Evolutionary conservation across 805 yeast species (phyloP).

Genomic region (Candida manassasensis): DNA sequence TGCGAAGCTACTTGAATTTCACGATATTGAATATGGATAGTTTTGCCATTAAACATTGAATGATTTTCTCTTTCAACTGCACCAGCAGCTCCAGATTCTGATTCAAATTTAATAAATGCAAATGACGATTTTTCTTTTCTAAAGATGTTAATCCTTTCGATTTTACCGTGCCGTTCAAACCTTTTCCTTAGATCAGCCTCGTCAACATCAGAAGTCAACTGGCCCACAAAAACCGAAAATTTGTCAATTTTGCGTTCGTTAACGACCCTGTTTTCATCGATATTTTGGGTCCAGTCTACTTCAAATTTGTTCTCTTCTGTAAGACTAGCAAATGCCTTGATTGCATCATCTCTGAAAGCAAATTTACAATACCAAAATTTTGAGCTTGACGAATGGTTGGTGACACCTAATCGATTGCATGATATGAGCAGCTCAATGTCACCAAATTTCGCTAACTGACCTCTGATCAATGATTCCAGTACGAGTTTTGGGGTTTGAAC

Average conservation of each 20-base stretch:
- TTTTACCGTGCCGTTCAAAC: slow-evolving; percentile 64
- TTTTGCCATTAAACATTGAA: slow-evolving; percentile 62
- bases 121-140: slow-evolving; percentile 49
- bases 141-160: slow-evolving; percentile 52
- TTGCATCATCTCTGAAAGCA: slow-evolving; percentile 82
- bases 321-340: slow-evolving; percentile 71
- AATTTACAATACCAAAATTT: slow-evolving; percentile 72
- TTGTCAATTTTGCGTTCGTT: slow-evolving; percentile 45
- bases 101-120: slow-evolving; percentile 66
- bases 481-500: slow-evolving; percentile 33
- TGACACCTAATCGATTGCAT: slow-evolving; percentile 32
- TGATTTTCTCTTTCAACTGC: slow-evolving; percentile 87
- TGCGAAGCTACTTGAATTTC: slow-evolving; percentile 37
- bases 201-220: slow-evolving; percentile 51
- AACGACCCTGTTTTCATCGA: slow-evolving; percentile 41
- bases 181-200: slow-evolving; percentile 52
- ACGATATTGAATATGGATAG: slow-evolving; percentile 82
- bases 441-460: slow-evolving; percentile 53
- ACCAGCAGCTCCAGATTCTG: slow-evolving; percentile 73
- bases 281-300: slow-evolving; percentile 85
- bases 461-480: slow-evolving; percentile 30
- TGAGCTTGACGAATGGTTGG: slow-evolving; percentile 15
- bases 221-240: slow-evolving; percentile 75
- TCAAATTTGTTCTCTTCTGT: slow-evolving; percentile 50
- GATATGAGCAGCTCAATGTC: slow-evolving; percentile 64